Percentiles rank a stretch among this genome's conserved stretches.
These are phyloP conservation scores for Phycomyces nitens DNA, from an alignment of 192 early-diverging fungal genomes.

Conservation along the genomic window DNA sequence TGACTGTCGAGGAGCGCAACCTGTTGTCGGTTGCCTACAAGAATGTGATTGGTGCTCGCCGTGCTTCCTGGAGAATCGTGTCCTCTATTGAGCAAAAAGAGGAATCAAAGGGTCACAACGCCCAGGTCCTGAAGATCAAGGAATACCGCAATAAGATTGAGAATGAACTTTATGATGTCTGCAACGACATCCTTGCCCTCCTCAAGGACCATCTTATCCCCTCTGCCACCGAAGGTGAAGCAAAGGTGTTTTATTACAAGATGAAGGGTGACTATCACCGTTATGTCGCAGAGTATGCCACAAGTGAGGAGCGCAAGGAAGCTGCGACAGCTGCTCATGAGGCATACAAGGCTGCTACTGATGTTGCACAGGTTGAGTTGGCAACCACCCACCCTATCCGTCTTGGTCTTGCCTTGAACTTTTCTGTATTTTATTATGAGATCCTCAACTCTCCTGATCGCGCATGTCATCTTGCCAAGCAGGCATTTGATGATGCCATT, in stretches of 20 bases:
- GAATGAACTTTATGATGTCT: constrained; percentile 87
- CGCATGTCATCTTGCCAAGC: constrained; percentile 85
- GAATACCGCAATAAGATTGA: constrained; percentile 94
- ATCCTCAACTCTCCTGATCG: constrained; percentile 92
- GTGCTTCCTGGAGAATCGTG: constrained; percentile 96
- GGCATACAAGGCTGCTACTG: constrained; percentile 90
- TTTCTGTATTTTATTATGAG: constrained; percentile 98
- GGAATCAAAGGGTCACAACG: constrained; percentile 79
- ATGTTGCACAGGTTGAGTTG: constrained; percentile 83
- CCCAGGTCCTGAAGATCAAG: constrained; percentile 87
- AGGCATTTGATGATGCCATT: constrained; percentile 92
- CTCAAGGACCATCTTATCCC: constrained; percentile 88
- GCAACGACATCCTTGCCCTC: constrained; percentile 91
- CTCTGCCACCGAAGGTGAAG: constrained; percentile 86
- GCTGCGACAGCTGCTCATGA: constrained; percentile 79
- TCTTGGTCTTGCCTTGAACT: constrained; percentile 95
- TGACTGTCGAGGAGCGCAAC: constrained; percentile 95
- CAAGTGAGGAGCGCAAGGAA: constrained; percentile 75
- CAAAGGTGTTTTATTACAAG: constrained; percentile 99
- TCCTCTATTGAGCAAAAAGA: constrained; percentile 97
- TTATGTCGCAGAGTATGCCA: constrained; percentile 95
- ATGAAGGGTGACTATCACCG: constrained; percentile 99
- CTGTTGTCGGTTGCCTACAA: constrained; percentile 97
- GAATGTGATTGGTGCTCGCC: constrained; percentile 96
- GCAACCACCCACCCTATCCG: constrained; percentile 95